A percentile compares a stretch with the other conserved stretches of the same genome.
Conservation (phyloP, 768 basidiomycete species). For the Termitomyces sp. region DNA sequence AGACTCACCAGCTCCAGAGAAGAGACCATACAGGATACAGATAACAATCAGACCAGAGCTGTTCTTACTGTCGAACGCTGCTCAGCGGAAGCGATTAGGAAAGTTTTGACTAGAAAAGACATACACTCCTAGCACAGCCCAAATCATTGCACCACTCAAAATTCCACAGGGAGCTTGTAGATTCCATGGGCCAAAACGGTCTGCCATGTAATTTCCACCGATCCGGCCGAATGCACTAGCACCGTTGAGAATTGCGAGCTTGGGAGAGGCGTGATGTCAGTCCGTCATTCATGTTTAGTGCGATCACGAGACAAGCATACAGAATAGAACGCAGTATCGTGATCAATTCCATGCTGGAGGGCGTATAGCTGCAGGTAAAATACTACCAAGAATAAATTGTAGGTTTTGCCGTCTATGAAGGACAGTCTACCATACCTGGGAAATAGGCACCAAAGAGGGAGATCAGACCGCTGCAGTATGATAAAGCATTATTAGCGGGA, state of each 20-base stretch:
- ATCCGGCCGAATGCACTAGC: conserved; percentile 32
- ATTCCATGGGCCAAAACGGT: conserved; percentile 26
- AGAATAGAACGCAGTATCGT: conserved; percentile 16
- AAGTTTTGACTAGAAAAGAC: conserved; percentile 5
- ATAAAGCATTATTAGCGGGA: background rate
- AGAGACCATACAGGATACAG: conserved; percentile 43
- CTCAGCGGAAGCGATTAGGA: background rate
- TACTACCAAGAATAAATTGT: background rate
- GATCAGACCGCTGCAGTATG: background rate
- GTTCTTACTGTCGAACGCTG: conserved; percentile 22
- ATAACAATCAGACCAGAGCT: conserved; percentile 35
- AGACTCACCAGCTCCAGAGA: conserved; percentile 42
- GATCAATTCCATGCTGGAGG: conserved; percentile 18
- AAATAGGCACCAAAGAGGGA: conserved; percentile 13
- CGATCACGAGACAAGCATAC: conserved; percentile 1
- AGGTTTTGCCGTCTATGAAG: background rate
- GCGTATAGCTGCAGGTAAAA: conserved; percentile 17
- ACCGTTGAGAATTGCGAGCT: conserved; percentile 36
- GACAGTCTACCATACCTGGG: conserved; percentile 11
- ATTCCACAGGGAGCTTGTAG: conserved; percentile 31
- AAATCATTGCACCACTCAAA: conserved; percentile 36
- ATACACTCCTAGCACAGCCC: conserved; percentile 33
- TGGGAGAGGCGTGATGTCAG: background rate
- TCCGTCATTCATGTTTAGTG: background rate
- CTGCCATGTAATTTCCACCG: conserved; percentile 31